Base-by-base conservation (phyloP, 2,329 filamentous ascomycete species). In the Boeremia lycopersici region DNA sequence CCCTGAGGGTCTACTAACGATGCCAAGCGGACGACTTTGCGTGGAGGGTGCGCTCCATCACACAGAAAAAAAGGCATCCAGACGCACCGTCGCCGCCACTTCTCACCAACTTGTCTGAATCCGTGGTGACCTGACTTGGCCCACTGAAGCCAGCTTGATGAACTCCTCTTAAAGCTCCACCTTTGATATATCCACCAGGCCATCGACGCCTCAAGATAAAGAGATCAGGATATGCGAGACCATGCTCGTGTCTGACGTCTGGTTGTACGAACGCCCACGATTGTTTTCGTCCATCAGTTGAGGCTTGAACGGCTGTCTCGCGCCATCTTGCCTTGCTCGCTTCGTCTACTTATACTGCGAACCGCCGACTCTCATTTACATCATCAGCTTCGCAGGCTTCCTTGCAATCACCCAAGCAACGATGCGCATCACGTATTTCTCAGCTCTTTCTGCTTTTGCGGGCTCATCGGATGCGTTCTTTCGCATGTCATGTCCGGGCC, bases 401-500 rank as follows among this genome's bases (percentile, higher is more conserved):
- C 29, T 39, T 39, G 41, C 42, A n/a, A n/a, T n/a, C n/a, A n/a
- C n/a, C n/a, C n/a, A n/a, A n/a, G n/a, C n/a, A 29, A 33, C 30
- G 6, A 68, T 68, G 65, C 42, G 55, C 45, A 28, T 51, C 53
- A 62, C 54, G 41, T 57, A 48, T 28, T 10, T 66, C 34, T 43
- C 59, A 30, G 36, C 62, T 29, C 41, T 55, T 11, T 33, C 64
- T 34, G 52, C 57, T 17, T 51, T 69, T 12, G 38, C 59, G 12
- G 47, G 56, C 26, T 55, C 59, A 31, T 50, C 60, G 25, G 38
- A 63, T 4, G 67, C 65, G 17, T 72, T 66, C 53, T 72, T 72
- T 48, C 63, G 61, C 47, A 65, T 71, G 62, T 62, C 62, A 13
- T 71, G 69, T 43, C 65, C 62, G 29, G 63, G 64, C 17, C 59